A percentile compares a stretch with the other conserved stretches of the same genome.
Conservation (phyloP, 352 stramenopile species). For the Globisporangium rhizosaccharum region DNA sequence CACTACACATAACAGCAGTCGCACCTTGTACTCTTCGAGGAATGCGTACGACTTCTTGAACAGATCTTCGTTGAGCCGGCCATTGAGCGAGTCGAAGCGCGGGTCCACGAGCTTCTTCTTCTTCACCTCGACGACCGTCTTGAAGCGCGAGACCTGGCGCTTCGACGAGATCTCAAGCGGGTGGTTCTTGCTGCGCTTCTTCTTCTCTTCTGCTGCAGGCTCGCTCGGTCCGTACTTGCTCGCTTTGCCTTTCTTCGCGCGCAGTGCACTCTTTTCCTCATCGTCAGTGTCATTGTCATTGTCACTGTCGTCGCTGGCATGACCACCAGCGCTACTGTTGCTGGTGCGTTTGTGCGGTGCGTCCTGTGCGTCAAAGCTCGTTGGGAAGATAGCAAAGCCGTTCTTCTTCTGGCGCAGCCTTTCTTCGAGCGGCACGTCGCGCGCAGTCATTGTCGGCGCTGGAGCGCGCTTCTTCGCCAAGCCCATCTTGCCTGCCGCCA, state of each 20-base stretch:
- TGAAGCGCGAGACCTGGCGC: constrained; percentile 70
- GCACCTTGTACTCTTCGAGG: constrained; percentile 83
- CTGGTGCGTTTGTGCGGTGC: neutral
- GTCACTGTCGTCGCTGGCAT: neutral
- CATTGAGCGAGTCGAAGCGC: constrained; percentile 80
- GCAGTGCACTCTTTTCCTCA: neutral
- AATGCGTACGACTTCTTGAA: constrained; percentile 88
- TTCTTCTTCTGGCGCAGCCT: constrained; percentile 74
- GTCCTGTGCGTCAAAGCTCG: neutral
- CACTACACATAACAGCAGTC: neutral
- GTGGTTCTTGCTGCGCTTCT: constrained; percentile 72
- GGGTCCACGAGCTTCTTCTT: constrained; percentile 73
- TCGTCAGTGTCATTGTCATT: neutral
- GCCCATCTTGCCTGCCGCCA: constrained; percentile 1
- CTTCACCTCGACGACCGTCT: constrained; percentile 79
- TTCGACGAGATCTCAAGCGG: constrained; percentile 84
- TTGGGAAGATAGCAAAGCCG: constrained; percentile 42
- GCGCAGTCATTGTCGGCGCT: constrained; percentile 10
- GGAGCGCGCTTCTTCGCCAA: constrained; percentile 7
- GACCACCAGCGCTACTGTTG: no score
- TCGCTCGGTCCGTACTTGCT: constrained; percentile 15
- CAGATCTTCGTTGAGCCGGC: constrained; percentile 86
- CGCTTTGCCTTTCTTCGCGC: constrained; percentile 10
- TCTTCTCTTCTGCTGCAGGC: constrained; percentile 13
- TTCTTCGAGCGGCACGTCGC: constrained; percentile 77